Conservation (phyloP, 495 filamentous ascomycete species). For the Neurospora cerealis region DNA sequence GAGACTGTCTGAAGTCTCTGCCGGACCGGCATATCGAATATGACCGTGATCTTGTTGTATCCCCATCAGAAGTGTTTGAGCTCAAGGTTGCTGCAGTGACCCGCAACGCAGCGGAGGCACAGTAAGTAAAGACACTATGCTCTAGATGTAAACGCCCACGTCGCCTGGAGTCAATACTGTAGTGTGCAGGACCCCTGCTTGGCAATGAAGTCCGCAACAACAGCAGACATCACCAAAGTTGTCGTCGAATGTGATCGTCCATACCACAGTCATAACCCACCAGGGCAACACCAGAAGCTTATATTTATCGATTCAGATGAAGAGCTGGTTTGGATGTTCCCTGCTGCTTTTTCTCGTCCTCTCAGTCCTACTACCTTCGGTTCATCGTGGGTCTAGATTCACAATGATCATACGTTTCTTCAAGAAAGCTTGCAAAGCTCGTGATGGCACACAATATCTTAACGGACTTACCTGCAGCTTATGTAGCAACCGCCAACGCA, state of each 20-base stretch:
- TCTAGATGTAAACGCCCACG: background rate
- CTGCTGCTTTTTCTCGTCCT: background rate
- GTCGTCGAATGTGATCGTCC: background rate
- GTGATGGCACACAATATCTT: background rate
- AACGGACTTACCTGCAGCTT: background rate
- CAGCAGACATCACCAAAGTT: background rate
- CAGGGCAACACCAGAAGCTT: background rate
- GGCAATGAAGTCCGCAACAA: background rate
- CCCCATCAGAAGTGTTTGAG: background rate
- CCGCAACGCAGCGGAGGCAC: background rate
- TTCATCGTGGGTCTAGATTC: background rate
- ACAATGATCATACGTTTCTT: background rate
- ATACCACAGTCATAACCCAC: background rate
- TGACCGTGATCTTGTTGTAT: background rate
- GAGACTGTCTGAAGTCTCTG: background rate
- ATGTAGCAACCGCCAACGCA: background rate
- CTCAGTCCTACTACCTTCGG: background rate
- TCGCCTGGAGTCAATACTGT: background rate
- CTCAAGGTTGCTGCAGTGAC: background rate
- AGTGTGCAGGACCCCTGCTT: background rate
- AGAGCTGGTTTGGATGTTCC: background rate
- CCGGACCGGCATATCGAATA: background rate
- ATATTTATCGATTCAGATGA: background rate
- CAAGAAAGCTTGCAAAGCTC: background rate
- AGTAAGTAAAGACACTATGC: background rate